A percentile compares a stretch with the other conserved stretches of the same genome.
Conservation (phyloP, 2,329 filamentous ascomycete genomes). For the Salinomyces thailandicus region DNA sequence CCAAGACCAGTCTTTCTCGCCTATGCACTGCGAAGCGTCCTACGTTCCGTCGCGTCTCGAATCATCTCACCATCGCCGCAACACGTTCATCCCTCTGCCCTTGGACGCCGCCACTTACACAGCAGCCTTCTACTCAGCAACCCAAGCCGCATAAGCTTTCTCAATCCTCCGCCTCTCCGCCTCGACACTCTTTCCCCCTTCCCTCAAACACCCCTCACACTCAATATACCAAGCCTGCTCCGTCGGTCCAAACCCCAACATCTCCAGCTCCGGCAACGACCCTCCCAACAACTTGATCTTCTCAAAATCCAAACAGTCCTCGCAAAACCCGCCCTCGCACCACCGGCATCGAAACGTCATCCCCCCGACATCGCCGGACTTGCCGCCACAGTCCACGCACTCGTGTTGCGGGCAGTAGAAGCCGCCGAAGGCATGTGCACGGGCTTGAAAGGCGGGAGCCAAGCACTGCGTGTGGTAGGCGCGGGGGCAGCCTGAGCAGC, state of each 20-base stretch:
- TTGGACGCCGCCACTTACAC: too few species aligned
- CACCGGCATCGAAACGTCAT: slow-evolving; percentile 45
- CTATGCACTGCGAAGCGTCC: too few species aligned
- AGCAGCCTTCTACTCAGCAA: background rate
- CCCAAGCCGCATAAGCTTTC: slow-evolving; percentile 2
- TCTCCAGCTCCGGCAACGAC: slow-evolving; percentile 42
- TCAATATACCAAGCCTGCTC: slow-evolving; percentile 43
- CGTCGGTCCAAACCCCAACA: slow-evolving; percentile 35
- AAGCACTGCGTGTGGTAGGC: slow-evolving; percentile 45
- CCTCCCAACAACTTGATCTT: slow-evolving; percentile 41
- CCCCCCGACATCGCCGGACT: slow-evolving; percentile 39
- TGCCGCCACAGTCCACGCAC: slow-evolving; percentile 44
- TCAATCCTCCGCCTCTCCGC: slow-evolving; percentile 6
- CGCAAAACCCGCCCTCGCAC: slow-evolving; percentile 47
- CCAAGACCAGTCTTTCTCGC: too few species aligned
- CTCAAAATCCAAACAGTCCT: slow-evolving; percentile 48
- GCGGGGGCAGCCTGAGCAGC: slow-evolving; percentile 45
- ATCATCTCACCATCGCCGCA: too few species aligned
- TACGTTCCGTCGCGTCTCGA: too few species aligned
- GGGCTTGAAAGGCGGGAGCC: slow-evolving; percentile 29
- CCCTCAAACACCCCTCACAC: slow-evolving; percentile 36
- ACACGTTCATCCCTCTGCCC: too few species aligned
- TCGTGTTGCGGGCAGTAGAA: slow-evolving; percentile 48
- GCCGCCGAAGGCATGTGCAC: slow-evolving; percentile 32
- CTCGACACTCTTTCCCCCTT: slow-evolving; percentile 6